Evolutionary conservation across 192 early-diverging fungal genomes (phyloP).

Genomic region (Backusella liffmaniae): DNA sequence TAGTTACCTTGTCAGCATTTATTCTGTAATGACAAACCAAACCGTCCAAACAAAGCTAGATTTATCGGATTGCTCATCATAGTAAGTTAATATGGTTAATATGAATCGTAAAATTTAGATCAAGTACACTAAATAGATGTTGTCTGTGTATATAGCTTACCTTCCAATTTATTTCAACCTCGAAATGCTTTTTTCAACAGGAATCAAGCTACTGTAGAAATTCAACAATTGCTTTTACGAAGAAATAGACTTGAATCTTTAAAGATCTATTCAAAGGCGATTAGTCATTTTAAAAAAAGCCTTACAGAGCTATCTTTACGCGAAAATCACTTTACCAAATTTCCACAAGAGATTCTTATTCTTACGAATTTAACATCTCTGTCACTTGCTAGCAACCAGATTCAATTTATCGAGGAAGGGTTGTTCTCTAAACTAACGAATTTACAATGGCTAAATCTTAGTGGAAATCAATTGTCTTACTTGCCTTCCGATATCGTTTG

Average conservation of each 20-base stretch:
- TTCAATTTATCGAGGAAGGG: constrained; percentile 7
- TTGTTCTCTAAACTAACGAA: constrained; percentile 14
- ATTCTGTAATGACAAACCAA: not conserved
- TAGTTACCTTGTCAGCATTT: not conserved
- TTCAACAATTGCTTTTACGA: constrained; percentile 21
- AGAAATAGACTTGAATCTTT: constrained; percentile 20
- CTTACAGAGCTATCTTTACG: constrained; percentile 42
- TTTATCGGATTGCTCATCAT: constrained; percentile 8
- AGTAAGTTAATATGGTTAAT: constrained; percentile 2
- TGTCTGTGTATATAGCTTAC: not conserved
- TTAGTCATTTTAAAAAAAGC: constrained; percentile 23
- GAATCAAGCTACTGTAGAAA: not conserved
- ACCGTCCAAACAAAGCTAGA: constrained; percentile 8
- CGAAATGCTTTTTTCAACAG: not conserved
- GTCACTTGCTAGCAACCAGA: constrained; percentile 40
- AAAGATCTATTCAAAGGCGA: constrained; percentile 10
- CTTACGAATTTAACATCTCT: constrained; percentile 43
- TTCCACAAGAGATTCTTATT: constrained; percentile 33
- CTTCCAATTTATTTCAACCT: constrained; percentile 15
- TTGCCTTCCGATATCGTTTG: constrained; percentile 35
- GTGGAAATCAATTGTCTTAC: constrained; percentile 19
- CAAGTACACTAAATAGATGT: too few species aligned
- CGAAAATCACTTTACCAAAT: constrained; percentile 36
- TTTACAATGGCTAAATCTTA: constrained; percentile 25
- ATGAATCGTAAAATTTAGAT: too few species aligned